Conservation (phyloP, 129 eudicot genomes). For the Kitagawia praeruptora region DNA sequence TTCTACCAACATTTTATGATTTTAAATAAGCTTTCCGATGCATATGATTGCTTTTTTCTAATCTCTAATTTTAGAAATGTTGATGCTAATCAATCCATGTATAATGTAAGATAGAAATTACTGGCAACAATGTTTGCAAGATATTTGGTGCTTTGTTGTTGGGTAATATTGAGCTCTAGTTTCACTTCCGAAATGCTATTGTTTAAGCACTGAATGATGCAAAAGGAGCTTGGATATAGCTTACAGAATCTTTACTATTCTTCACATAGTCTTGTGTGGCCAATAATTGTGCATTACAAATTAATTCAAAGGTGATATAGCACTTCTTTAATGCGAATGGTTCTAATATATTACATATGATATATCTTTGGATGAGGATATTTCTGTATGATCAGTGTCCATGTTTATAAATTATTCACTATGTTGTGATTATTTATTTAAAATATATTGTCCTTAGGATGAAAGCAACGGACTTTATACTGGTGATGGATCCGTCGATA, state of each 20-base stretch:
- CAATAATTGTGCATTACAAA: neutral
- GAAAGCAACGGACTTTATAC: conserved; percentile 48
- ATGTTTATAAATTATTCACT: neutral
- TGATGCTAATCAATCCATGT: too few relatives aligned
- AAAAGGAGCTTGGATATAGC: neutral
- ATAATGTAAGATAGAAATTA: too few relatives aligned
- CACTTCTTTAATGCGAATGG: neutral
- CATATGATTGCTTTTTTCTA: too few relatives aligned
- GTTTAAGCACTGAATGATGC: neutral
- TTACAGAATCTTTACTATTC: neutral
- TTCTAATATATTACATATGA: neutral
- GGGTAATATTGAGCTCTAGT: too few relatives aligned
- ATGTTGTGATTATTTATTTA: neutral
- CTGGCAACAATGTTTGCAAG: too few relatives aligned
- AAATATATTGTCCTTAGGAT: conserved; percentile 21
- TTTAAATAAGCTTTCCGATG: too few relatives aligned
- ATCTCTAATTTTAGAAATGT: too few relatives aligned
- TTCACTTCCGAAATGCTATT: too few relatives aligned
- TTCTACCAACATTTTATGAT: too few relatives aligned
- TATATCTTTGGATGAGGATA: neutral
- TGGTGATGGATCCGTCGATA: conserved; percentile 74
- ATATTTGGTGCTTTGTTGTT: too few relatives aligned
- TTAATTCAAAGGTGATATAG: neutral
- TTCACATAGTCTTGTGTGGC: neutral
- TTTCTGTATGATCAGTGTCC: neutral